A percentile compares a stretch with the other conserved stretches of the same genome.
These are phyloP conservation scores for Posidonia australis DNA, from an alignment of 106 monocot species.

Conservation along the genomic window DNA sequence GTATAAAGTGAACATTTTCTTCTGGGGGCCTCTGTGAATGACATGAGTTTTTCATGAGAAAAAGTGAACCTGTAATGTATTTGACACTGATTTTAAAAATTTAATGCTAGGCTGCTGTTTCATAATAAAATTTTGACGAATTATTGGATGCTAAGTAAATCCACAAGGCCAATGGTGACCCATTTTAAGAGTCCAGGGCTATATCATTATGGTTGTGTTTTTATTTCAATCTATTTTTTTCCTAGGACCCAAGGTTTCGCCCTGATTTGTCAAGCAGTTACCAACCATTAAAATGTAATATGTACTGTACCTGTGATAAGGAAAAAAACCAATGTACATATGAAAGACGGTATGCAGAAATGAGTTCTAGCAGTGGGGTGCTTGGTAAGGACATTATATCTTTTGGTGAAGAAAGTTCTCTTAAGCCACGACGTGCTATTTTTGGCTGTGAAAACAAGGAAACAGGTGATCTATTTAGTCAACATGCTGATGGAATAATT, in stretches of 20 bases:
- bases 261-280: slow-evolving; percentile 72
- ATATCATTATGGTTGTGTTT: background rate
- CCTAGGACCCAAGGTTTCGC: slow-evolving; percentile 78
- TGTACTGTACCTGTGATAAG: slow-evolving; percentile 54
- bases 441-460: slow-evolving; percentile 96
- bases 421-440: slow-evolving; percentile 53
- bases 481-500: slow-evolving; percentile 97
- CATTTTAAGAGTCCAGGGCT: background rate
- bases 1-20: no score
- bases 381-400: slow-evolving; percentile 75
- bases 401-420: slow-evolving; percentile 67
- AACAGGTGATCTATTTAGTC: slow-evolving; percentile 81
- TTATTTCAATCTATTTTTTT: background rate
- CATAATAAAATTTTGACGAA: background rate
- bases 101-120: background rate
- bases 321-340: slow-evolving; percentile 69
- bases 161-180: background rate
- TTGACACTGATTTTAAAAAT: background rate
- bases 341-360: slow-evolving; percentile 88
- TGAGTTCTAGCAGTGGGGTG: slow-evolving; percentile 93
- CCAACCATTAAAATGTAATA: slow-evolving; percentile 61
- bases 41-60: background rate
- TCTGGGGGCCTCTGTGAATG: no score
- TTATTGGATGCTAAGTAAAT: background rate
- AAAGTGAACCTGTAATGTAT: no score